Evolutionary conservation across 2,329 filamentous ascomycete genomes (phyloP), one percentile per base, ranked within the genome.

Genomic region (Aureobasidium leucospermi): DNA sequence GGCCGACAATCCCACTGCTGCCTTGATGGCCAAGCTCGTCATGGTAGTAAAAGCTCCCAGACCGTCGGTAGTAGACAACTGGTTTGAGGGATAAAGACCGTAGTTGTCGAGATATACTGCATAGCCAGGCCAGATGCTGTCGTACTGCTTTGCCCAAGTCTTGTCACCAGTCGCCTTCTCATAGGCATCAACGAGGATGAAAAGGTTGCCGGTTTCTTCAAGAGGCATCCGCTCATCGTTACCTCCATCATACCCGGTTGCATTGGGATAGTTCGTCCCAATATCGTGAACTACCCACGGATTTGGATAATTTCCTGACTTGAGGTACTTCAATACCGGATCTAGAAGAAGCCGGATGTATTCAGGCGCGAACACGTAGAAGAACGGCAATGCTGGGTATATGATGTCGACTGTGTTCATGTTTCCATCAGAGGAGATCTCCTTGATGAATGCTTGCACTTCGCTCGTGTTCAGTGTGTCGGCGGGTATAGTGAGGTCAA

Each of bases 121-220:
- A 62, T 76, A 77, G 5, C 43, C 16, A 11, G 43, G 43, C 32
- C 32, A 41, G 28, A 64, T 63, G 29, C 67, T 62, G 8, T 63
- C 58, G 63, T 78, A 75, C 41, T 71, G 65, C 5, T 63, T 59
- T 1, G 69, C 65, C 71, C 73, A 78, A 10, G 64, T 60, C 6
- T 63, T 68, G 56, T 78, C 72, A 2, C 73, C 72, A 0, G 74
- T 74, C 6, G 71, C 73, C 9, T 66, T 66, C 42, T 70, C 65
- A 61, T 77, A 76, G 1, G 79, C 77, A 55, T 81, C 70, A 6
- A 78, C 70, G 72, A 83, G 79, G 59, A 81, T 78, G 49, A 83
- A 62, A 67, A 82, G 76, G 64, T 83, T 81, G 7, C 81, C 81
- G 58, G 80, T 73, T 69, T 68, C 66, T 43, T 67, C 67, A 3